Evolutionary conservation across 805 yeast species (phyloP).

Genomic region (Zygosaccharomyces gambellarensis): DNA sequence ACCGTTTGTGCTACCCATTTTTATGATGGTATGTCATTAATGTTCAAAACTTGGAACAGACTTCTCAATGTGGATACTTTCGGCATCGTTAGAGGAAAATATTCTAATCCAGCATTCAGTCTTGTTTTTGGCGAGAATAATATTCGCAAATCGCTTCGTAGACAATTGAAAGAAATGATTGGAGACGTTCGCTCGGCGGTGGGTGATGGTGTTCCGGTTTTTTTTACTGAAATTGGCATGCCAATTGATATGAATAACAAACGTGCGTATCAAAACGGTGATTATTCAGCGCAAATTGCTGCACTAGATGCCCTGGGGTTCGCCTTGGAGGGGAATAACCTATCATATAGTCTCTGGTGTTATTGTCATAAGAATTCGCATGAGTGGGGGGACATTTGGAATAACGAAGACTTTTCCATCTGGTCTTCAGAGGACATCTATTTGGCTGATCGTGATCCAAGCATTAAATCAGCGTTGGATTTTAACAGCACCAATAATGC

Average conservation of each 20-base stretch:
- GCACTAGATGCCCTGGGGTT: slow-evolving; percentile 79
- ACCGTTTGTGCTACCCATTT: slow-evolving; percentile 84
- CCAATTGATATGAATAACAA: slow-evolving; percentile 93
- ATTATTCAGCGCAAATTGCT: slow-evolving; percentile 65
- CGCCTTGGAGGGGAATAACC: slow-evolving; percentile 69
- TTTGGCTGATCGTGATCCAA: slow-evolving; percentile 1
- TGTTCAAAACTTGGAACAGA: slow-evolving; percentile 87
- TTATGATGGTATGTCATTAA: slow-evolving; percentile 89
- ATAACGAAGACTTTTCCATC: slow-evolving; percentile 87
- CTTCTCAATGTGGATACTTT: slow-evolving; percentile 80
- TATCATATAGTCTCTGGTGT: slow-evolving; percentile 83
- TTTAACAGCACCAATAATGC: not conserved
- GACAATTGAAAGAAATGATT: slow-evolving; percentile 63
- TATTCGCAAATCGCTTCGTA: slow-evolving; percentile 65
- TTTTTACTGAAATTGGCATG: slow-evolving; percentile 95
- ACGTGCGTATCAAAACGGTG: slow-evolving; percentile 59
- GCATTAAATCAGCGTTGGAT: not conserved
- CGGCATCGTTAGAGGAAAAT: slow-evolving; percentile 77
- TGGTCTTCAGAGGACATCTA: slow-evolving; percentile 63
- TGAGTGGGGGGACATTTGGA: slow-evolving; percentile 88
- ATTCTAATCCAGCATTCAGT: slow-evolving; percentile 65
- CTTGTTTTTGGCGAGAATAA: slow-evolving; percentile 77
- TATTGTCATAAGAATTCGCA: slow-evolving; percentile 71
- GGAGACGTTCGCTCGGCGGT: slow-evolving; percentile 56
- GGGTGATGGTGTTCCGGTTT: slow-evolving; percentile 62